These are phyloP conservation scores for Mucor circinelloides DNA, from an alignment of 371 early-diverging fungal species.

Conservation along the genomic window DNA sequence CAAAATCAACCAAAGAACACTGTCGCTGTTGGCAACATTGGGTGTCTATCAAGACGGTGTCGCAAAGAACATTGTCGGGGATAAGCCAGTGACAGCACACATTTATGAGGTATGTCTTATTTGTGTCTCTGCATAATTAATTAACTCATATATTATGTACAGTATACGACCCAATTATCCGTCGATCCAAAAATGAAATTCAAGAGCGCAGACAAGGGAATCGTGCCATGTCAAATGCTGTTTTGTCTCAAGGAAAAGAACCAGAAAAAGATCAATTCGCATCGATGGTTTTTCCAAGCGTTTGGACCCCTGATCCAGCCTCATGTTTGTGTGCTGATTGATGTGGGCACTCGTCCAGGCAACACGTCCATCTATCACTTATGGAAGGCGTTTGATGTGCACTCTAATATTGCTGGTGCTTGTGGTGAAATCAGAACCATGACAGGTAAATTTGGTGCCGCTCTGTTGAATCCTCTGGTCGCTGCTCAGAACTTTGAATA, in stretches of 20 bases:
- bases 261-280: constrained; percentile 93
- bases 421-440: constrained; percentile 96
- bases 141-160: constrained; percentile 32
- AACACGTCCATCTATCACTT: constrained; percentile 89
- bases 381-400: constrained; percentile 91
- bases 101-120: constrained; percentile 70
- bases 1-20: constrained; percentile 71
- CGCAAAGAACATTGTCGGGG: constrained; percentile 65
- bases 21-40: constrained; percentile 79
- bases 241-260: constrained; percentile 95
- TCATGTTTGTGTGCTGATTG: constrained; percentile 89
- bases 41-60: constrained; percentile 94
- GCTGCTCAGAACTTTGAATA: constrained; percentile 96
- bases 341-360: constrained; percentile 93
- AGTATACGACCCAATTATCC: constrained; percentile 88
- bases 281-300: constrained; percentile 97
- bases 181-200: constrained; percentile 77
- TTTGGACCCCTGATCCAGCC: constrained; percentile 87
- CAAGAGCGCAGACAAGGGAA: constrained; percentile 71
- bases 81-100: constrained; percentile 72
- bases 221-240: constrained; percentile 89
- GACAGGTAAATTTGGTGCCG: constrained; percentile 68
- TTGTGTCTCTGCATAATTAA: constrained; percentile 10
- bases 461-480: constrained; percentile 82
- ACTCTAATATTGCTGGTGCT: constrained; percentile 87